Evolutionary conservation across 768 basidiomycete species (phyloP).

Genomic region (Mycena rebaudengoi): DNA sequence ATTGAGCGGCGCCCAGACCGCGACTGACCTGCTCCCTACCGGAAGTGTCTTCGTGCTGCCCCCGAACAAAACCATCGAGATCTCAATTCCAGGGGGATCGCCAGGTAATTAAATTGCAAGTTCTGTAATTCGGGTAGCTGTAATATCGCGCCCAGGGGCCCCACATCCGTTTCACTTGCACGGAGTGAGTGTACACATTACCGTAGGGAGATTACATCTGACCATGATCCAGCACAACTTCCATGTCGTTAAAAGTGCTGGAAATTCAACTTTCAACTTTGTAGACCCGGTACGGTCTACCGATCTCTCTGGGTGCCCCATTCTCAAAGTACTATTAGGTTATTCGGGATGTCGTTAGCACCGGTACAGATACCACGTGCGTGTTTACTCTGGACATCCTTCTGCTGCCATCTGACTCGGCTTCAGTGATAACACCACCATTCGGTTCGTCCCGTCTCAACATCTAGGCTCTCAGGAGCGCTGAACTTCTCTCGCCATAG

Average conservation of each 20-base stretch:
- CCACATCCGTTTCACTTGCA: slow-evolving; percentile 27
- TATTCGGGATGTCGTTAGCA: slow-evolving; percentile 21
- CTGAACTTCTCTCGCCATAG: too few relatives aligned
- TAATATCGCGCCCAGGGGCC: slow-evolving; percentile 12
- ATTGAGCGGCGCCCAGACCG: slow-evolving; percentile 46
- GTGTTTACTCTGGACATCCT: background rate
- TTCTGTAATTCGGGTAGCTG: too few relatives aligned
- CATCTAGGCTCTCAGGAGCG: too few relatives aligned
- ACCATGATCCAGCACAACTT: slow-evolving; percentile 36
- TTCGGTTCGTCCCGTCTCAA: slow-evolving; percentile 59
- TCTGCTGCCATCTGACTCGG: background rate
- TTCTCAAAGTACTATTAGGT: background rate
- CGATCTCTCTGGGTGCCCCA: background rate
- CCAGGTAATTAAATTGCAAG: too few relatives aligned
- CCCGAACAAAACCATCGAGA: slow-evolving; percentile 48
- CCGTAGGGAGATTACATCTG: background rate
- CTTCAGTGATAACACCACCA: slow-evolving; percentile 35
- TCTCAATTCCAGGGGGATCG: too few relatives aligned
- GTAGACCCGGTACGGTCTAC: slow-evolving; percentile 47
- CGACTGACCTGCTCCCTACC: slow-evolving; percentile 39
- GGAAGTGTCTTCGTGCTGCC: slow-evolving; percentile 49
- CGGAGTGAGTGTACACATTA: slow-evolving; percentile 11
- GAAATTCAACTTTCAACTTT: slow-evolving; percentile 35
- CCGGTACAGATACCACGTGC: slow-evolving; percentile 1
- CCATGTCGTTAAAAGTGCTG: slow-evolving; percentile 40